Evolutionary conservation across 208 protist genomes (phyloP).

Genomic region (Leptomonas seymouri): DNA sequence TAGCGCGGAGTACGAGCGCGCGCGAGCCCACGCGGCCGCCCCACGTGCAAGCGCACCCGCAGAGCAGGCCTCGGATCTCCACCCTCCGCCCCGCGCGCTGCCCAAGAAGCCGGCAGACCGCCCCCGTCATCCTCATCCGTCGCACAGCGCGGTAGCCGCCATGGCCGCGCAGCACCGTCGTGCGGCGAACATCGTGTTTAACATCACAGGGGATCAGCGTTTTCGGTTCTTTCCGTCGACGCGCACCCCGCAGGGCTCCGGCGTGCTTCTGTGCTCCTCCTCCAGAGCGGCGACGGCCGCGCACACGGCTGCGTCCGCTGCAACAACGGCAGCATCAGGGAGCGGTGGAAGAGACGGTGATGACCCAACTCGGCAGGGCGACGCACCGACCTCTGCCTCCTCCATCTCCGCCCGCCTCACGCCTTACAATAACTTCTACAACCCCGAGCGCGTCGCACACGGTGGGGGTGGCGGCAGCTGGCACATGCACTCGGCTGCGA

Average conservation of each 20-base stretch:
- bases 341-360: too few species aligned
- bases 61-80: too few species aligned
- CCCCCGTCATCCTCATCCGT: background rate
- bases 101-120: too few species aligned
- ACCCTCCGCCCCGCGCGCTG: too few species aligned
- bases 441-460: conserved; percentile 9
- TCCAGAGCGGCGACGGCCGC: background rate
- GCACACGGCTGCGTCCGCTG: background rate
- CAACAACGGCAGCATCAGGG: conserved; percentile 3
- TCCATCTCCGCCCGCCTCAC: background rate
- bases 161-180: conserved; percentile 39
- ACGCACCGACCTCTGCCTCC: background rate
- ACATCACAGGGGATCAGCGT: conserved; percentile 72
- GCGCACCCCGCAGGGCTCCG: conserved; percentile 16
- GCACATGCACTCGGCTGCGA: background rate
- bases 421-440: conserved; percentile 12
- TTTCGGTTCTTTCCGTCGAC: conserved; percentile 55
- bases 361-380: background rate
- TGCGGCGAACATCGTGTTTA: conserved; percentile 74
- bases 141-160: conserved; percentile 21
- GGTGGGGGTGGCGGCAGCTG: background rate
- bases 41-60: too few species aligned
- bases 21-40: background rate
- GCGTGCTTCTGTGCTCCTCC: conserved; percentile 2
- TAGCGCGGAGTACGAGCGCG: background rate